These are phyloP conservation scores for Camellia granthamiana DNA, from an alignment of 148 eudicot species.

Conservation along the genomic window DNA sequence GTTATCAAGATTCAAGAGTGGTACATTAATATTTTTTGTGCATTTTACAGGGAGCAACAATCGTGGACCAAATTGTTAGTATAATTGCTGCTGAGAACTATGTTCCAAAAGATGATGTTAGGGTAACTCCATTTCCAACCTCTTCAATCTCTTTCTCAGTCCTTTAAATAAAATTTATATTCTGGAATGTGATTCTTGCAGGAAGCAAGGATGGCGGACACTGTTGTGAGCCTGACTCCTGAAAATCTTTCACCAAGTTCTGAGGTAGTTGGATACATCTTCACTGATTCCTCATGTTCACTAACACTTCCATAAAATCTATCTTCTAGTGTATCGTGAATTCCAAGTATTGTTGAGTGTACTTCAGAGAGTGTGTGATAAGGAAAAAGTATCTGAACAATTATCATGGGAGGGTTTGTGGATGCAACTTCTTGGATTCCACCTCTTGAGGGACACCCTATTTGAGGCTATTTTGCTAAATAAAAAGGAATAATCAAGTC, in stretches of 20 bases:
- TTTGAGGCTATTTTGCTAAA: not conserved
- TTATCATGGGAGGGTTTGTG: not conserved
- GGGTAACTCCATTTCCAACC: slow-evolving; percentile 28
- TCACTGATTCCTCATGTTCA: not conserved
- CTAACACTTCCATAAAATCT: not conserved
- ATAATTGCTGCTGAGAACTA: slow-evolving; percentile 72
- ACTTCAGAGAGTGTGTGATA: not conserved
- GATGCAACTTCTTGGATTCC: not conserved
- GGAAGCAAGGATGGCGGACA: slow-evolving; percentile 49
- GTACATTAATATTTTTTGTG: slow-evolving; percentile 5
- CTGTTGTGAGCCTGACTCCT: slow-evolving; percentile 30
- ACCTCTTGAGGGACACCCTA: not conserved
- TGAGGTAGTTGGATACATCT: slow-evolving; percentile 32
- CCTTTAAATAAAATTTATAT: not conserved
- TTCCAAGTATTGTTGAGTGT: not conserved
- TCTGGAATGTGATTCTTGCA: slow-evolving; percentile 22
- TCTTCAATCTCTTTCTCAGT: not conserved
- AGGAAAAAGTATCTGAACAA: not conserved
- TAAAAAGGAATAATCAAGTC: not conserved
- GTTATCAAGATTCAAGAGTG: slow-evolving; percentile 1
- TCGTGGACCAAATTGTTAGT: slow-evolving; percentile 87
- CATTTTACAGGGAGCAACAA: slow-evolving; percentile 79
- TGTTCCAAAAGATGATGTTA: slow-evolving; percentile 40
- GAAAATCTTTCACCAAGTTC: slow-evolving; percentile 40
- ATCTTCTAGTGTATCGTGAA: not conserved